These are phyloP conservation scores for Syzygium grande DNA, from an alignment of 345 rosid species.

Conservation along the genomic window DNA sequence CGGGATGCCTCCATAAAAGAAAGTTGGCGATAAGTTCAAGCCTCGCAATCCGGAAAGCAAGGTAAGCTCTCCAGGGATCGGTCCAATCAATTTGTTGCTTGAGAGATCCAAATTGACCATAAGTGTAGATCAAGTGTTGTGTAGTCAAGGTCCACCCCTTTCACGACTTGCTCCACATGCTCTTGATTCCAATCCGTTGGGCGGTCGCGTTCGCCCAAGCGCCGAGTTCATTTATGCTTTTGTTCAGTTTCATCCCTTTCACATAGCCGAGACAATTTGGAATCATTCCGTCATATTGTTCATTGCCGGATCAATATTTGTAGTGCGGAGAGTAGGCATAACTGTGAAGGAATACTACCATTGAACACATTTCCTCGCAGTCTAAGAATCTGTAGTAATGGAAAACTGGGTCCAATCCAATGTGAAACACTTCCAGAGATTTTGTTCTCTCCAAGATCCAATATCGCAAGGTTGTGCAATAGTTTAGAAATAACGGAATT, in stretches of 20 bases:
- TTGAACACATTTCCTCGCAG: background rate
- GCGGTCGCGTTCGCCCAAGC: too few species aligned
- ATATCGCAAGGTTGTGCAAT: background rate
- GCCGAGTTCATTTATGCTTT: too few species aligned
- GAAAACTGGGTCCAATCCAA: background rate
- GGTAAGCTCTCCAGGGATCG: slow-evolving; percentile 4
- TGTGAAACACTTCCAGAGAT: background rate
- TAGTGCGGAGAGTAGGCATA: background rate
- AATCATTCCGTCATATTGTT: background rate
- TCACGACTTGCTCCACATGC: background rate
- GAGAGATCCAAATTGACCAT: slow-evolving; percentile 14
- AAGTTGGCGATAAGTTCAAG: background rate
- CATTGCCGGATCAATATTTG: background rate
- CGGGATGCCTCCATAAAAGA: background rate
- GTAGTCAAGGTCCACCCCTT: background rate
- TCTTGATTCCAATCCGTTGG: background rate
- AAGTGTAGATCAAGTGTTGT: background rate
- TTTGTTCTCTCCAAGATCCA: slow-evolving; percentile 3
- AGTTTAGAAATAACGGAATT: background rate
- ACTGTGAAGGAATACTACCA: background rate
- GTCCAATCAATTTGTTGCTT: slow-evolving; percentile 9
- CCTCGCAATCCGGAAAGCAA: background rate
- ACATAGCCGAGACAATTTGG: background rate
- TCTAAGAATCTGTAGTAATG: background rate
- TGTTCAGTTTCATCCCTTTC: background rate